These are phyloP conservation scores for Albugo candida DNA, from an alignment of 352 stramenopile genomes.

Conservation along the genomic window DNA sequence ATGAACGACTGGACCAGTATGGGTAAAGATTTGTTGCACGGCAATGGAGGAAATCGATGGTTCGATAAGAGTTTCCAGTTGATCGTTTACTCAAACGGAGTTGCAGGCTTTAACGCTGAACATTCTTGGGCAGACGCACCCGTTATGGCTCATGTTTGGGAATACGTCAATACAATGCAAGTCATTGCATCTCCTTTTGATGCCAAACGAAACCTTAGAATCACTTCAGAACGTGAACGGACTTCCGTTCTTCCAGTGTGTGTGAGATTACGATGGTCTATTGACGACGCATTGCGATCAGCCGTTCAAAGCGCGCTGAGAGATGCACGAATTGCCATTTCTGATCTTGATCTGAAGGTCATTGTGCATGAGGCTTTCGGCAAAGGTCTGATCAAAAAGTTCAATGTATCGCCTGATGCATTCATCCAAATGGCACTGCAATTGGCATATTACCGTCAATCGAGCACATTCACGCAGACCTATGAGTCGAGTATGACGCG, in stretches of 20 bases:
- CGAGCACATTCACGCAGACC: slow-evolving; percentile 85
- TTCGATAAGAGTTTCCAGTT: slow-evolving; percentile 97
- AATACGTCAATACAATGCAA: slow-evolving; percentile 49
- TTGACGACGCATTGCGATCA: slow-evolving; percentile 24
- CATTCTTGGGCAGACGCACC: slow-evolving; percentile 85
- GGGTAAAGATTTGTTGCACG: slow-evolving; percentile 64
- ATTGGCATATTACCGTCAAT: slow-evolving; percentile 87
- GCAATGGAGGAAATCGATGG: slow-evolving; percentile 85
- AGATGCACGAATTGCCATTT: slow-evolving; percentile 40
- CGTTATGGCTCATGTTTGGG: slow-evolving; percentile 71
- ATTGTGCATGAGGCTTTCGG: slow-evolving; percentile 79
- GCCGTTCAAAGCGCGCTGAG: slow-evolving; percentile 31
- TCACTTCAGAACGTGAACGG: slow-evolving; percentile 23
- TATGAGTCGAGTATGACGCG: slow-evolving; percentile 96
- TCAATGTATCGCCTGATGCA: slow-evolving; percentile 86
- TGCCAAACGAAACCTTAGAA: slow-evolving; percentile 19
- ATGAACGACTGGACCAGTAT: slow-evolving; percentile 40
- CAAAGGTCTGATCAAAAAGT: slow-evolving; percentile 80
- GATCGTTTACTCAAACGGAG: slow-evolving; percentile 88
- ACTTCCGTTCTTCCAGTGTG: slow-evolving; percentile 24
- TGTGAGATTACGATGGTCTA: slow-evolving; percentile 38
- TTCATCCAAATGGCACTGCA: slow-evolving; percentile 95
- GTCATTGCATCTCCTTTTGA: slow-evolving; percentile 35
- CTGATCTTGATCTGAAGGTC: slow-evolving; percentile 81
- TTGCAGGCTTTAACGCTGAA: slow-evolving; percentile 86